Base-by-base conservation (phyloP, 2,329 filamentous ascomycete genomes). In the Xylariaceae sp. region DNA sequence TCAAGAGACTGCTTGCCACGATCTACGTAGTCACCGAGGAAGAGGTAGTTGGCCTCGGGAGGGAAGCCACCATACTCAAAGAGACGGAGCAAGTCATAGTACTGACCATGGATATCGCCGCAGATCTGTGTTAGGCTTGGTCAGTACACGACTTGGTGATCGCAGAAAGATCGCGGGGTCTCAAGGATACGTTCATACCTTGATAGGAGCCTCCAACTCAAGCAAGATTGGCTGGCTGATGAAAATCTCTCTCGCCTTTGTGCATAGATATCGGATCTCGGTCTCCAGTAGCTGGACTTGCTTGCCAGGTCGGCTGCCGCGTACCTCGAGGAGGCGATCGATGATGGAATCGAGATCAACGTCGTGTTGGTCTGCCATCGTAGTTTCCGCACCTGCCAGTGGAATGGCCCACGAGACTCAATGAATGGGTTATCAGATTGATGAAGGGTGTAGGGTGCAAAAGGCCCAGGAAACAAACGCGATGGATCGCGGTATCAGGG, bases 261-360 rank as follows among this genome's bases (percentile, higher is more conserved):
- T 96, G 81, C 93, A 98, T 53, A 98, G 81, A 71, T 83, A 95
- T 64, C 91, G 86, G 58, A 98, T 98, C 74, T 97, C 93, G 48
- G 88, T 83, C 71, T 98, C 93, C 54, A 95, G 77, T 55, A 98
- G 81, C 74, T 97, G 91, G 42, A 98, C 93, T 73, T 97, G 93
- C 77, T 98, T 98, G 61, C 93, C 93, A 44, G 93, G 93, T 64
- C 93, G 85, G 78, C 90, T 96, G 66, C 91, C 93, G 72, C 93
- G 86, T 65, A 97, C 93, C 74, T 98, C 93, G 64, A 97, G 79
- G 63, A 98, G 81, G 70, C 93, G 83, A 71, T 97, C 91, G 77
- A 98, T 97, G 83, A 97, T 95, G 63, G 90, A 96, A 72, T 98
- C 93, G 74, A 98, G 80, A 74, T 97, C 91, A 73, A 97, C 88